Base-by-base conservation (phyloP, 495 filamentous ascomycete genomes). In the Penicillium tannophilum region DNA sequence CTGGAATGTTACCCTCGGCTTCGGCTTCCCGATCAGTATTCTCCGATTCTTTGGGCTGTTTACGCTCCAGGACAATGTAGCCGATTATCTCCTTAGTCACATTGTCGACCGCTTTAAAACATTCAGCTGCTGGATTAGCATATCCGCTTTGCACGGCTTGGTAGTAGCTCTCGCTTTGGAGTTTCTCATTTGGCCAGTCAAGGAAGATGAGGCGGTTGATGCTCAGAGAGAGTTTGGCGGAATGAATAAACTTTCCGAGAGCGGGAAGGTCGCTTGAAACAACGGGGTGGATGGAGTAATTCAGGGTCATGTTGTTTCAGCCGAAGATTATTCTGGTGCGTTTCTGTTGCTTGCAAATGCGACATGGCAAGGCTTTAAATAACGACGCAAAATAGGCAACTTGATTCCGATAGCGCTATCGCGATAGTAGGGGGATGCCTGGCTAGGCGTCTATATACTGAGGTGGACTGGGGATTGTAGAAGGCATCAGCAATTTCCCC, bases 201-300 rank as follows among this genome's bases (percentile, higher is more conserved):
- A 63, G 57, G 52, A 69, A 67, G 1, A 73, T 26, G 36, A 73
- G 66, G 7, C 68, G 68, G 53, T 72, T 73, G 57, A 75, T 69
- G 16, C 63, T 68, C 2, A 73, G 62, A 5, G 63, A 52, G 3
- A 68, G 60, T 54, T 73, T 75, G 1, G 68, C 63, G 26, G 24
- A 52, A 46, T 67, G 60, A n/a, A 72, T 55, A 14, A 73, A 63
- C 0, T 55, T 54, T 5, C 39, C 62, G 4, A 70, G 59, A 1
- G 41, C 43, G 1, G 66, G 60, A 7, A 67, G 54, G 26, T 72
- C 68, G 4, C 56, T 44, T 24, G 19, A 19, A 2, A 36, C 53
- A 10, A 68, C 50, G 6, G 67, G 59, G 6, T 36, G 36, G 17
- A 72, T 56, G 11, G 39, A 52, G 52, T 69, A 64, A 20, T 56